Conservation (phyloP, 495 filamentous ascomycete species). For the Tuber borchii region DNA sequence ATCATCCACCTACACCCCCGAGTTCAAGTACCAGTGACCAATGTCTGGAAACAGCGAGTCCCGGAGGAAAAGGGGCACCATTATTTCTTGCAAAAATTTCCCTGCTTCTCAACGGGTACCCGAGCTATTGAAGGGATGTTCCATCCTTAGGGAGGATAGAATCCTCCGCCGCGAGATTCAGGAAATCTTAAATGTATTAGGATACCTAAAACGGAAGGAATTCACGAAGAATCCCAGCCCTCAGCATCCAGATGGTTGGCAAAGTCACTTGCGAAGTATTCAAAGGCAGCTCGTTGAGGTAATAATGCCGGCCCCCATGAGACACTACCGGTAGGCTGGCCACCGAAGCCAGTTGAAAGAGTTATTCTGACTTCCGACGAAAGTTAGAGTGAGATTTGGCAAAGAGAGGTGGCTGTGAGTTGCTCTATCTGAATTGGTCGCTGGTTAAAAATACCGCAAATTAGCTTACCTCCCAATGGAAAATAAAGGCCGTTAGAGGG, state of each 20-base stretch:
- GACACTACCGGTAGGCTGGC: not conserved
- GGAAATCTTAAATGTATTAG: not conserved
- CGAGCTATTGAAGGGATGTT: not conserved
- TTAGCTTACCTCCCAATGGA: not conserved
- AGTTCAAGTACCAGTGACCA: not conserved
- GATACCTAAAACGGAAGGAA: not conserved
- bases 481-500: not conserved
- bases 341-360: not conserved
- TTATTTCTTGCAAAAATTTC: not conserved
- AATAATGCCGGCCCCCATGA: not conserved
- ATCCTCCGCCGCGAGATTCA: not conserved
- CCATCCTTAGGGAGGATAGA: not conserved
- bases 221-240: not conserved
- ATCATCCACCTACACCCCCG: no score
- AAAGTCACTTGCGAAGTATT: not conserved
- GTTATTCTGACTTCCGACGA: not conserved
- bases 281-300: not conserved
- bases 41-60: not conserved
- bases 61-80: not conserved
- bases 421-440: not conserved
- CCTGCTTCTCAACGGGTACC: not conserved
- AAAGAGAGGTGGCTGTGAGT: not conserved
- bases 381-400: not conserved
- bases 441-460: not conserved
- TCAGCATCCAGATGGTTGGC: not conserved